These are phyloP conservation scores for Rhododendron mucronatum DNA, from an alignment of 148 eudicot genomes.

Conservation along the genomic window DNA sequence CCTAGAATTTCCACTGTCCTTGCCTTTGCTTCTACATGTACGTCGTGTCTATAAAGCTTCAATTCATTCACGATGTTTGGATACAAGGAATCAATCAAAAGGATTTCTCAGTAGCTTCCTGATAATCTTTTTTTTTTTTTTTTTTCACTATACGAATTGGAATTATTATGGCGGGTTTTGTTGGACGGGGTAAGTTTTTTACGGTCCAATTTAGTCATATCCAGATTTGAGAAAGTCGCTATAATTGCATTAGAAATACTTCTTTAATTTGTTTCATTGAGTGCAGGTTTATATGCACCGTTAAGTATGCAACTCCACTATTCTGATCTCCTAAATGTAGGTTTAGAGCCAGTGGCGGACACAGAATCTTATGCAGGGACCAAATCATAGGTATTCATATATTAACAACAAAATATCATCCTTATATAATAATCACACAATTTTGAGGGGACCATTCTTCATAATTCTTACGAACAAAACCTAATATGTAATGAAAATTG, in stretches of 20 bases:
- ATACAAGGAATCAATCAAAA: neutral
- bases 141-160: too few species aligned
- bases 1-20: slow-evolving; percentile 4
- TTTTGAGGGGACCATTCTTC: too few species aligned
- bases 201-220: neutral
- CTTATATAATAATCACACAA: too few species aligned
- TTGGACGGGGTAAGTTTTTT: neutral
- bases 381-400: too few species aligned
- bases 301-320: neutral
- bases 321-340: neutral
- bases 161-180: neutral
- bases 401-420: too few species aligned
- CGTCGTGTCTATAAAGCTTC: neutral
- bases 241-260: neutral
- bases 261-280: neutral
- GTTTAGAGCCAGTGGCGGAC: neutral
- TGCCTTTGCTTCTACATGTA: neutral
- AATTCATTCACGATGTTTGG: neutral
- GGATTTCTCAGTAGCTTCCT: neutral
- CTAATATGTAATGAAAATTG: too few species aligned
- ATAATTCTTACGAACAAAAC: too few species aligned
- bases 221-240: neutral
- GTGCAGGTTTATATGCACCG: neutral
- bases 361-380: too few species aligned
- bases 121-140: neutral